A percentile compares a stretch with the other conserved stretches of the same genome.
Conservation (phyloP, 208 protist species). For the Crithidia fasciculata region DNA sequence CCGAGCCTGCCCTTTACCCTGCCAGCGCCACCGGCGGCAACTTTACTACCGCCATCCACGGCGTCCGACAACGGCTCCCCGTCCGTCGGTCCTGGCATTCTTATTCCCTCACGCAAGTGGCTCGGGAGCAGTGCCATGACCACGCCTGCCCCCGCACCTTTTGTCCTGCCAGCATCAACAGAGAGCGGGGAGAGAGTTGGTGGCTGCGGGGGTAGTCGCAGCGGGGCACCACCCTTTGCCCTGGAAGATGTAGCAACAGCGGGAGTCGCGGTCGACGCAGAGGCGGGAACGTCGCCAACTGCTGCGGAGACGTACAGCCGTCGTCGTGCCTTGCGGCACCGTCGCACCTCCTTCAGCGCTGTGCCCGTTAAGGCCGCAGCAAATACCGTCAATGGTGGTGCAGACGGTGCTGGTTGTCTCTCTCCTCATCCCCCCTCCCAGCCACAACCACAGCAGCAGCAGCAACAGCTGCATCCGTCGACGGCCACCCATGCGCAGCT, state of each 20-base stretch:
- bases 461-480: not conserved
- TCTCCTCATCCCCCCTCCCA: not conserved
- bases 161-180: not conserved
- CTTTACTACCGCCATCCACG: not conserved
- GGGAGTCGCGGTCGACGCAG: not conserved
- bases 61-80: not conserved
- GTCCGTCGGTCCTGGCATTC: slow-evolving; percentile 14
- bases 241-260: not conserved
- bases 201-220: no score
- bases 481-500: not conserved
- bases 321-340: not conserved
- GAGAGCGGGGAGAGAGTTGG: not conserved
- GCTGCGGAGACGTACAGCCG: not conserved
- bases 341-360: not conserved
- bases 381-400: not conserved
- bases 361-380: not conserved
- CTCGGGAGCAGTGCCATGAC: slow-evolving; percentile 2
- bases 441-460: not conserved
- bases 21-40: not conserved
- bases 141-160: slow-evolving; percentile 4
- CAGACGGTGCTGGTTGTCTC: not conserved
- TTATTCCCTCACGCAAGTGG: slow-evolving; percentile 18
- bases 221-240: no score
- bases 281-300: not conserved
- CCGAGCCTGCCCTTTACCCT: not conserved